Base-by-base conservation (phyloP, 352 stramenopile species). In the Lagenidium sp. region DNA sequence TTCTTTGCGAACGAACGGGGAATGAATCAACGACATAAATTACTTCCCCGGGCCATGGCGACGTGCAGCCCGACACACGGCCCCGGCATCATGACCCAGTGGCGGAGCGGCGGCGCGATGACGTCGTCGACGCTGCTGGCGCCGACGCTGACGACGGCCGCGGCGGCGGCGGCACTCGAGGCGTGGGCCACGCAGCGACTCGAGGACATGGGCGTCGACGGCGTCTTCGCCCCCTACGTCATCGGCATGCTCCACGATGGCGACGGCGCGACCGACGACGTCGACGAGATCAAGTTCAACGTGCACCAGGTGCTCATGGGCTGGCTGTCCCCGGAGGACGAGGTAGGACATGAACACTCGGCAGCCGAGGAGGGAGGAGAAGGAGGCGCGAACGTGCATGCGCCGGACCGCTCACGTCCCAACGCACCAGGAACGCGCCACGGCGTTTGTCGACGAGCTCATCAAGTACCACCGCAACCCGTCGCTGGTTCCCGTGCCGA, bases 291-390 rank as follows among this genome's bases (percentile, higher is more conserved):
- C 44, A 77, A 70, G 48, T 74, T 75, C 59, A 83, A 78, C 48
- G 75, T 89, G 28, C 70, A 88, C 53, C 65, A 89, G 43, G 70
- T 92, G 53, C 65, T 92, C 52, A 89, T 89, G 76, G 79, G 77
- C 45, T 92, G 76, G 76, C 50, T 92, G 7, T 65, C 73, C 10
- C 69, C 70, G 6, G 77, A 89, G 45, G 71, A 89, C 57, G 77
- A 86, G 58, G 72, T 83, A 32, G 21, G 41, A 43, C 16, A 6
- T 16, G 18, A 12, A n/a, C n/a, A n/a, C n/a, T n/a, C n/a, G n/a
- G n/a, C n/a, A n/a, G n/a, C n/a, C n/a, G n/a, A n/a, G n/a, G n/a
- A n/a, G n/a, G n/a, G n/a, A n/a, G n/a, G n/a, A n/a, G n/a, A n/a
- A n/a, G n/a, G n/a, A n/a, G n/a, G n/a, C n/a, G n/a, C n/a, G n/a